phyloP scores from a whole-genome alignment of 169 alveolate genomes.

The Cryptosporidium tyzzeri region DNA sequence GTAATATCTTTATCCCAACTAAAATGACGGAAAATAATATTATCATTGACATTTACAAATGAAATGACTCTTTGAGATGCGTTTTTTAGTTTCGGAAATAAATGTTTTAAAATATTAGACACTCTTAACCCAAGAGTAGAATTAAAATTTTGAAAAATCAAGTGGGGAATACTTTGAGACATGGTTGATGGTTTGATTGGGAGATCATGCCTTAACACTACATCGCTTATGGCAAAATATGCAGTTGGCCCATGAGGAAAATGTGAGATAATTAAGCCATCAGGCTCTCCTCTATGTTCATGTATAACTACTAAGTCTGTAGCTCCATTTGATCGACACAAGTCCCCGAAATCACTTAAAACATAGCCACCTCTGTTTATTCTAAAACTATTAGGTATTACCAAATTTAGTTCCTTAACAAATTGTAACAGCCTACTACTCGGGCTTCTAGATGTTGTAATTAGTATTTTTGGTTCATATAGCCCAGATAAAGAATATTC shows the following conservation, averaged over 20 bases:
- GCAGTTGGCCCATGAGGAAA: constrained; percentile 99
- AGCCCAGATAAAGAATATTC: constrained; percentile 90
- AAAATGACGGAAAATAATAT: constrained; percentile 94
- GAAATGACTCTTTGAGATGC: constrained; percentile 91
- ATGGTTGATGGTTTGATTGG: constrained; percentile 94
- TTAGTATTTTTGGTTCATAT: constrained; percentile 93
- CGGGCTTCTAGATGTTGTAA: constrained; percentile 97
- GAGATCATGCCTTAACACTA: constrained; percentile 97
- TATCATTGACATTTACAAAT: constrained; percentile 92
- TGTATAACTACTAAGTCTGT: constrained; percentile 94
- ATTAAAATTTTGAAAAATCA: constrained; percentile 94
- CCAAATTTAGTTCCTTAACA: constrained; percentile 94
- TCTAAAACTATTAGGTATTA: constrained; percentile 95
- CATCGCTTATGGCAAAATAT: constrained; percentile 95
- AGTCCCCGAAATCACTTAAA: constrained; percentile 92
- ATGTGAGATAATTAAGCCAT: constrained; percentile 97
- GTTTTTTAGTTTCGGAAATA: constrained; percentile 93
- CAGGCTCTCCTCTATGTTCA: constrained; percentile 97
- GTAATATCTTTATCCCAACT: constrained; percentile 86
- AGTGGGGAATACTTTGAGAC: constrained; percentile 96
- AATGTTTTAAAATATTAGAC: constrained; percentile 90
- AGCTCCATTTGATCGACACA: constrained; percentile 93
- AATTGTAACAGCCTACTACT: constrained; percentile 93
- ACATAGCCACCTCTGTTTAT: constrained; percentile 97
- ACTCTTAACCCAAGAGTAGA: constrained; percentile 93